Base-by-base conservation (phyloP, 2,329 filamentous ascomycete genomes). In the Penicillium frequentans region DNA sequence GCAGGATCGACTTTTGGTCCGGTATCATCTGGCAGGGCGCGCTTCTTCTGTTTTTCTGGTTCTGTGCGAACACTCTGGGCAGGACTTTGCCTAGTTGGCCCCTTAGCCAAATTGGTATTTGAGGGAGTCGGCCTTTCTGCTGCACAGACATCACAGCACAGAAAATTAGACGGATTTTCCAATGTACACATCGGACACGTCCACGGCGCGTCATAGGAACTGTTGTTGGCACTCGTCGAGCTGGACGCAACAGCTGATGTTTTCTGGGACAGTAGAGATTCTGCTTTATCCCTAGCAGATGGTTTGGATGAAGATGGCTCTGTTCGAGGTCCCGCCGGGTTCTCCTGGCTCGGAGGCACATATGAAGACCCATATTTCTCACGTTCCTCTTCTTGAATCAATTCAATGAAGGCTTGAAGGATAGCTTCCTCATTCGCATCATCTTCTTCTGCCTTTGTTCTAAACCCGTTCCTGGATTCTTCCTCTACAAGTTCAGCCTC, bases 371-470 rank as follows among this genome's bases (percentile, higher is more conserved):
- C 84, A 61, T 86, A 83, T 64, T 81, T 82, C 62, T 86, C 83
- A 21, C 71, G 72, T 59, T 89, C 84, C 60, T 96, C 92, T 70
- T 96, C 87, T 69, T 96, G 89, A 26, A 95, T 88, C 19, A 96
- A 79, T 67, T 97, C 93, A 78, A 90, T 92, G 31, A 96, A 79
- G 0, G 92, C 92, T 68, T 93, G 86, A 52, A 91, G 86, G 59
- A 96, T 96, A 5, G 93, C 93, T 24, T 85, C 82, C 55, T 96
- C 91, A 66, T 96, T 96, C 3, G 91, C 93, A 64, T 92, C 88
- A 54, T 96, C 91, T 71, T 96, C 90, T 63, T 96, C 91, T 0
- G 91, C 91, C 67, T 90, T 85, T 0, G 92, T 97, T 58, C 83
- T 84, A 77, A 96, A 93, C 0, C 91, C 90, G 62, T 89, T 89